Evolutionary conservation across 2,329 filamentous ascomycete species (phyloP).

Genomic region (Aspergillus pseudonomiae): DNA sequence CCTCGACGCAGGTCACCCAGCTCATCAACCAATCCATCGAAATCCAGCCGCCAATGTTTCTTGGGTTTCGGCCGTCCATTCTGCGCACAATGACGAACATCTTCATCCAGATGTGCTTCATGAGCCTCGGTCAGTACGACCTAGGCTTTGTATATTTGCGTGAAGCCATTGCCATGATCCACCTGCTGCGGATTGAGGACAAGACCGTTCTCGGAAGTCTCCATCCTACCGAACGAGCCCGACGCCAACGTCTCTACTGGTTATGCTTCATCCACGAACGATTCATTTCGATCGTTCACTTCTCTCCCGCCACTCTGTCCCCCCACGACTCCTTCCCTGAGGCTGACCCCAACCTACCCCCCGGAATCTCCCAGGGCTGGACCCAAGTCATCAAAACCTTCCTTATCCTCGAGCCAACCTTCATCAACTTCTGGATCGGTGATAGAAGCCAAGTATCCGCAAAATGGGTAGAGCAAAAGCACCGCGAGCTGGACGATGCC

Average conservation of each 20-base stretch:
- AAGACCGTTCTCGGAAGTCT: conserved; percentile 37
- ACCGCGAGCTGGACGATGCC: conserved; percentile 47
- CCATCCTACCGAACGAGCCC: conserved; percentile 41
- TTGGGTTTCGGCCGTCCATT: conserved; percentile 47
- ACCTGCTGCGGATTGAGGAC: conserved; percentile 50
- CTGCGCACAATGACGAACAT: conserved; percentile 55
- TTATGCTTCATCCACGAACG: conserved; percentile 60
- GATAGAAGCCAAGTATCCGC: conserved; percentile 41
- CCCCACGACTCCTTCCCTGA: conserved; percentile 44
- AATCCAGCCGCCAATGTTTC: conserved; percentile 40
- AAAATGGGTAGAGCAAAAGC: conserved; percentile 51
- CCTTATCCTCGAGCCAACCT: conserved; percentile 47
- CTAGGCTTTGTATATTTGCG: conserved; percentile 56
- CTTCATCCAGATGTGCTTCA: conserved; percentile 57
- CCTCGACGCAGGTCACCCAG: conserved; percentile 29
- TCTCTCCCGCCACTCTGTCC: conserved; percentile 47
- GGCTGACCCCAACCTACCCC: conserved; percentile 43
- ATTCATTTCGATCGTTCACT: conserved; percentile 57
- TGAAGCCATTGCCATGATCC: conserved; percentile 52
- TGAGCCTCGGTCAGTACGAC: conserved; percentile 53
- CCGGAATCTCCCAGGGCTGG: conserved; percentile 47
- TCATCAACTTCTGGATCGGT: conserved; percentile 50
- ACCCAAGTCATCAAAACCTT: conserved; percentile 51
- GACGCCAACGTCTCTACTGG: conserved; percentile 58
- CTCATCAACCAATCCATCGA: conserved; percentile 38